Evolutionary conservation across 495 filamentous ascomycete genomes (phyloP).

Genomic region (Tuber microsphaerosporum): DNA sequence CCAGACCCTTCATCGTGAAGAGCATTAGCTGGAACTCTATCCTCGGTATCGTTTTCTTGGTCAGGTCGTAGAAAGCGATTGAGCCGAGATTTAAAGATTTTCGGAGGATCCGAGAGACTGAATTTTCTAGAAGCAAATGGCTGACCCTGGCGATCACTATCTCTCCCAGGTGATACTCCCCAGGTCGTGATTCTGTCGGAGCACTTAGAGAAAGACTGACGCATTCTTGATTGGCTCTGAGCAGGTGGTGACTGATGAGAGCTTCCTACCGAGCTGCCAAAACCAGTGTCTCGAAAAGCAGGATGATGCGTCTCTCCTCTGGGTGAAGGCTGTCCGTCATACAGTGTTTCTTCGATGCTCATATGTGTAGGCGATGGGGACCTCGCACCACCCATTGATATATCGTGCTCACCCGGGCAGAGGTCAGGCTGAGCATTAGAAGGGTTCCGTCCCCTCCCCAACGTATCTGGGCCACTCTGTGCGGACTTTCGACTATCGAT

Average conservation of each 20-base stretch:
- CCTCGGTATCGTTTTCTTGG: conserved; percentile 7
- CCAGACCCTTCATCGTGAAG: neutral
- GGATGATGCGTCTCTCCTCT: neutral
- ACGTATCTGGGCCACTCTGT: neutral
- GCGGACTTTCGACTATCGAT: neutral
- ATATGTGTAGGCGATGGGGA: neutral
- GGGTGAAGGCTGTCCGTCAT: neutral
- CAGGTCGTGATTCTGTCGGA: neutral
- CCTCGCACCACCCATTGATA: neutral
- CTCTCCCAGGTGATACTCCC: neutral
- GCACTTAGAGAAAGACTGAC: neutral
- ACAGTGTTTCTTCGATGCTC: neutral
- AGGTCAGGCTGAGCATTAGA: neutral
- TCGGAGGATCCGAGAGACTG: conserved; percentile 18
- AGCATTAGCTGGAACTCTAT: conserved; percentile 1
- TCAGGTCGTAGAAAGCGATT: conserved; percentile 32
- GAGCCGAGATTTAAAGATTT: conserved; percentile 19
- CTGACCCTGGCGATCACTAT: neutral
- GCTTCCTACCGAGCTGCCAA: neutral
- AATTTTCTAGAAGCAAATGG: neutral
- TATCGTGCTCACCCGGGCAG: neutral
- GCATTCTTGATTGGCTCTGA: neutral
- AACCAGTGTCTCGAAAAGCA: neutral
- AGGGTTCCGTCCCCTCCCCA: neutral
- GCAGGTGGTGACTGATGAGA: neutral